A percentile compares a stretch with the other conserved stretches of the same genome.
phyloP scores from a whole-genome alignment of 2,329 filamentous ascomycete genomes.

The Elsinoe perseae region DNA sequence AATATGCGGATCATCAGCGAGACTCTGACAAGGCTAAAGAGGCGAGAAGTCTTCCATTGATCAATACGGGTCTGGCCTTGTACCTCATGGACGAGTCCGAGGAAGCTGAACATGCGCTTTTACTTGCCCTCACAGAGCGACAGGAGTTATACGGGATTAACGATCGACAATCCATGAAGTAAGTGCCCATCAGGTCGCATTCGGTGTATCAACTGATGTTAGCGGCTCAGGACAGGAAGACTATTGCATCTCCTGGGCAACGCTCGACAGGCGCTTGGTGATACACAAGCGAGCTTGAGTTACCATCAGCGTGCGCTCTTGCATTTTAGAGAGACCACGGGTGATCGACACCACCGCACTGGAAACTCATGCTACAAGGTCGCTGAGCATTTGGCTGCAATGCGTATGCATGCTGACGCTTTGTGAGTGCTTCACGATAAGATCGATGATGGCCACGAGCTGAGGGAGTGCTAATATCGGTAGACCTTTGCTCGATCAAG shows the following conservation, averaged over 20 bases:
- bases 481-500: background rate
- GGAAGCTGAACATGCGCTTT: background rate
- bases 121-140: background rate
- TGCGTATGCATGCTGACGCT: background rate
- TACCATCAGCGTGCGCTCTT: background rate
- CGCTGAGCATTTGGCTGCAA: background rate
- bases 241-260: background rate
- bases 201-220: background rate
- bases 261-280: background rate
- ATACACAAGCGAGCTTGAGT: background rate
- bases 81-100: background rate
- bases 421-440: too few species aligned
- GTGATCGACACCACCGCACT: background rate
- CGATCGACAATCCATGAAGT: background rate
- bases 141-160: background rate
- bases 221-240: background rate
- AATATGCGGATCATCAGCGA: background rate
- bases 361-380: constrained; percentile 3
- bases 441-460: too few species aligned
- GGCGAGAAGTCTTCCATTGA: background rate
- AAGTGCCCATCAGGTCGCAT: background rate
- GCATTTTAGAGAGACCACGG: background rate
- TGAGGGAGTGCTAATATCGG: background rate
- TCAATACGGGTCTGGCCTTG: background rate
- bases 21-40: background rate